Base-by-base conservation (phyloP, 108 stramenopile species). In the Nannochloropsis granulata region DNA sequence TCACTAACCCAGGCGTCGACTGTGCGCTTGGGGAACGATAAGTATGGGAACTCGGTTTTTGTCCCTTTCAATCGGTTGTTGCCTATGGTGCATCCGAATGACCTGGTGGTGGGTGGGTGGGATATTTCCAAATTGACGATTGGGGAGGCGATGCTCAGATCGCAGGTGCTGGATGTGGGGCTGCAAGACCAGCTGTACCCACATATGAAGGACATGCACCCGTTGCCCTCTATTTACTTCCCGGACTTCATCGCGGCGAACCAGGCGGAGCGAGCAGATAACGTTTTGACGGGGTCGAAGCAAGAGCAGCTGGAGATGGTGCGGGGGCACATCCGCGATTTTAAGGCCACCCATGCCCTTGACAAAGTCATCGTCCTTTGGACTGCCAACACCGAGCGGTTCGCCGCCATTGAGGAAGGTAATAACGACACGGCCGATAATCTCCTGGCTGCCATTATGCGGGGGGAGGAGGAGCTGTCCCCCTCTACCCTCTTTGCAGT, bases 301-400 rank as follows among this genome's bases (percentile, higher is more conserved):
- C 92, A 94, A 87, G 94, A 96, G 90, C 96, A 97, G 86, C 91
- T 98, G 94, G 96, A 96, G 79, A 87, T 92, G 56, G 89, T 98
- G 45, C 96, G 96, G 25, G 85, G 93, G 85, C 93, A 98, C 89
- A 98, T 98, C 91, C 92, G 91, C 7, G 93, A 95, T 45, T 98
- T 98, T 90, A 97, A 97, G 88, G 81, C 84, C 44, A 86, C 91
- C 45, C 93, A 97, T 85, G 84, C 86, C 12, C 90, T 97, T 43
- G 96, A 98, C 87, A 94, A 96, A 89, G 96, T 97, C 25, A 94
- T 97, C 82, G 83, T 98, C 14, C 89, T 97, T 79, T 98, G 98
- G 98, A 96, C 98, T 26, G 98, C 98, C 90, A 98, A 97, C 91
- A 98, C 98, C 19, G 98, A 98, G 85, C 95, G 98, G 34, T 98